A percentile compares a stretch with the other conserved stretches of the same genome.
Conservation (phyloP, 164 flowering plant genomes). For the Piper longum region DNA sequence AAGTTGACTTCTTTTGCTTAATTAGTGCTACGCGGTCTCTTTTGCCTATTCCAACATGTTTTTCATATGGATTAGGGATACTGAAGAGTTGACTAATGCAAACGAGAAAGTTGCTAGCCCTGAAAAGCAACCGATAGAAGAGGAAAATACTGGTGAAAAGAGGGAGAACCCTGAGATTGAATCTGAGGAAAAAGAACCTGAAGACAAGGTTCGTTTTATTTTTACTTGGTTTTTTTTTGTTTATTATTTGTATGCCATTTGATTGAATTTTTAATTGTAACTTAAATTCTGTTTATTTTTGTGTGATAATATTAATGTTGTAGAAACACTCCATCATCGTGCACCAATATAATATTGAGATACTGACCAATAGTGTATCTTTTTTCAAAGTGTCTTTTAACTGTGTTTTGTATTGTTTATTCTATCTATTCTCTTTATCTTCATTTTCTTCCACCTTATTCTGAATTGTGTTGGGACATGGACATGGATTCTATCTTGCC, state of each 20-base stretch:
- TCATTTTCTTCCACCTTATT: no score
- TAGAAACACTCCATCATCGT: no score
- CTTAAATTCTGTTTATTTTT: background rate
- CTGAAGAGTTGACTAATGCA: conserved; percentile 18
- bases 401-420: no score
- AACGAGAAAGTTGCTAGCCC: conserved; percentile 20
- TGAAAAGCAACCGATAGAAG: conserved; percentile 29
- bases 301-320: background rate
- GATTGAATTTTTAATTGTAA: background rate
- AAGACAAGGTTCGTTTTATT: conserved; percentile 27
- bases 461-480: no score
- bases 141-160: conserved; percentile 22
- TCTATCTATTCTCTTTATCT: no score
- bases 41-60: background rate
- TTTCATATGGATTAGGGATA: conserved; percentile 12
- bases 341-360: no score
- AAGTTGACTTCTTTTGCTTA: background rate
- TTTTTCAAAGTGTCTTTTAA: no score
- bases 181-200: conserved; percentile 41
- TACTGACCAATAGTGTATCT: no score
- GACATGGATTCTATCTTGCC: no score
- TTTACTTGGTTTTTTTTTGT: background rate
- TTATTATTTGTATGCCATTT: background rate
- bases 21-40: background rate
- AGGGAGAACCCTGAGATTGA: conserved; percentile 31